A percentile compares a stretch with the other conserved stretches of the same genome.
These are phyloP conservation scores for Pythium biforme DNA, from an alignment of 352 stramenopile species.

Conservation along the genomic window DNA sequence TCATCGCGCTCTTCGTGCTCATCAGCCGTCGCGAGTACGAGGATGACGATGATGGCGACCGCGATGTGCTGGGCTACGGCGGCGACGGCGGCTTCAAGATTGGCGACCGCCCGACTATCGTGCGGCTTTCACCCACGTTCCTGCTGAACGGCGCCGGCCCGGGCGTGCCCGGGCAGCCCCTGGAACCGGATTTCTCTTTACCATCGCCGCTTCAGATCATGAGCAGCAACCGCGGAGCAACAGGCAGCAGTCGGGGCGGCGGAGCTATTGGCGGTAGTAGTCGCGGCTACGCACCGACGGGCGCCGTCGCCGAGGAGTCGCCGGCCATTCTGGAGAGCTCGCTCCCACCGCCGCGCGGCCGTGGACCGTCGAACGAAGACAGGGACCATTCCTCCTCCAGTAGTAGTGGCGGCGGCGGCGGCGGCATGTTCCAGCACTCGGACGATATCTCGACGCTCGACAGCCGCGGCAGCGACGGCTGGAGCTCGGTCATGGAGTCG, in stretches of 20 bases:
- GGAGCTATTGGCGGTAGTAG: neutral
- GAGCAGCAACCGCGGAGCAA: slow-evolving; percentile 5
- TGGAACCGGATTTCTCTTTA: slow-evolving; percentile 14
- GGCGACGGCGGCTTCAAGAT: slow-evolving; percentile 42
- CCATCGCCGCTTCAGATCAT: slow-evolving; percentile 16
- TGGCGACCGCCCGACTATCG: slow-evolving; percentile 36
- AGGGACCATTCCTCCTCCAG: slow-evolving; percentile 9
- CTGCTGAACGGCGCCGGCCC: slow-evolving; percentile 18
- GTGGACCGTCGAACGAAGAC: slow-evolving; percentile 7
- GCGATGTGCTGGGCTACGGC: slow-evolving; percentile 34
- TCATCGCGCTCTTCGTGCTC: slow-evolving; percentile 53
- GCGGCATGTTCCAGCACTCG: slow-evolving; percentile 33
- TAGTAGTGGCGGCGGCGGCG: neutral
- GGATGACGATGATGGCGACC: slow-evolving; percentile 48
- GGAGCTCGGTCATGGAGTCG: slow-evolving; percentile 75
- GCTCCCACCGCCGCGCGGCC: slow-evolving; percentile 6
- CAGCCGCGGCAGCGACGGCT: slow-evolving; percentile 57
- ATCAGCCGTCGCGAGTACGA: slow-evolving; percentile 65
- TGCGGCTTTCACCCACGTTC: slow-evolving; percentile 46
- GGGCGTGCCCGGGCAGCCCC: slow-evolving; percentile 4
- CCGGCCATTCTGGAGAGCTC: slow-evolving; percentile 21
- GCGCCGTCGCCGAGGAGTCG: slow-evolving; percentile 16
- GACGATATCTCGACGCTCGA: slow-evolving; percentile 45
- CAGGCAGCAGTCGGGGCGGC: neutral
- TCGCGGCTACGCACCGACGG: slow-evolving; percentile 2